A percentile compares a stretch with the other conserved stretches of the same genome.
phyloP scores from a whole-genome alignment of 192 early-diverging fungal species.

The Coemansia javaensis region DNA sequence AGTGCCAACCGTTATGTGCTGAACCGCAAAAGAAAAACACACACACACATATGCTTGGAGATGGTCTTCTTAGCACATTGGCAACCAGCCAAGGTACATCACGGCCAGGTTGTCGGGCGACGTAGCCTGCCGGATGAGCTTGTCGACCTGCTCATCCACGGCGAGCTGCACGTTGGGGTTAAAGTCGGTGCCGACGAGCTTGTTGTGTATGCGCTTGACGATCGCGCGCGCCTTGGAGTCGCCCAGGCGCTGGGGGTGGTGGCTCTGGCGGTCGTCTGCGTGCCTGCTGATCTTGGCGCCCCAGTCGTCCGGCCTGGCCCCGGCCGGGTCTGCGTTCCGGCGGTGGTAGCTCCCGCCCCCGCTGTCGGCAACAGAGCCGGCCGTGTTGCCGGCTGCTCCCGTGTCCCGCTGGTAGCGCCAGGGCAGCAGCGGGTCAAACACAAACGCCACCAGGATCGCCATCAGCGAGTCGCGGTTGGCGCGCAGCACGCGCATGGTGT shows the following conservation, averaged over 20 bases:
- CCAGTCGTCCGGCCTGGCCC: background rate
- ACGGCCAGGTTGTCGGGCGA: constrained; percentile 78
- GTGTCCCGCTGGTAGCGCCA: constrained; percentile 18
- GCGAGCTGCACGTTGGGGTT: constrained; percentile 71
- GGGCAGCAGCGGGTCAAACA: constrained; percentile 77
- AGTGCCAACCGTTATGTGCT: too few relatives aligned
- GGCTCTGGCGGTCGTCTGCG: background rate
- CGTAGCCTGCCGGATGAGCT: constrained; percentile 86
- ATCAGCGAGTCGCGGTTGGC: constrained; percentile 97
- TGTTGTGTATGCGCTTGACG: constrained; percentile 88
- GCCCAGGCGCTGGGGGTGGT: constrained; percentile 32
- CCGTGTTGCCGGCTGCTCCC: background rate
- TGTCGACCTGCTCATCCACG: constrained; percentile 84
- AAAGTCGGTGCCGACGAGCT: constrained; percentile 94
- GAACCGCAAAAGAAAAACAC: too few relatives aligned
- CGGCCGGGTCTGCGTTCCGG: too few relatives aligned
- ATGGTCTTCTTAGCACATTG: constrained; percentile 16
- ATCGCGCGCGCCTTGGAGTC: constrained; percentile 82
- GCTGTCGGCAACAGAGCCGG: background rate
- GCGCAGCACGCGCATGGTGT: constrained; percentile 92
- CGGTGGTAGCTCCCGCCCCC: too few relatives aligned
- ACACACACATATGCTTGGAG: too few relatives aligned
- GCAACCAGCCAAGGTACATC: constrained; percentile 33
- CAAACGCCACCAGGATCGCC: constrained; percentile 98
- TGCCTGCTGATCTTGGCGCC: too few relatives aligned